A percentile compares a stretch with the other conserved stretches of the same genome.
Conservation (phyloP, 352 stramenopile genomes). For the Globisporangium paroecandrum region DNA sequence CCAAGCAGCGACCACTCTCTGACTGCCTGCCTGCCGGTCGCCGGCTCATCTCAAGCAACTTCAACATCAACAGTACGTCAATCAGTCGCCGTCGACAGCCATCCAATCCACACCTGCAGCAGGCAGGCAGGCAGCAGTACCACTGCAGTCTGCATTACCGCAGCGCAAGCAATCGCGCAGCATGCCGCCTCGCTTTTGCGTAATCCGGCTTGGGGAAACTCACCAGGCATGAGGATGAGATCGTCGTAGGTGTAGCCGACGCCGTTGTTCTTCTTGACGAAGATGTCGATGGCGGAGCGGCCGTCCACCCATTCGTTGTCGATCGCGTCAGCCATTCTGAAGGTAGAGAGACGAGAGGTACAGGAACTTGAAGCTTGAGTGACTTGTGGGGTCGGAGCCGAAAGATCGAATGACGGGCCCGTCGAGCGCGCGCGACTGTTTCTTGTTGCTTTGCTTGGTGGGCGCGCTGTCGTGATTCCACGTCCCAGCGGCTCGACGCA, state of each 20-base stretch:
- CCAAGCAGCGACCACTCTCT: background rate
- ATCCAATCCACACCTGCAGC: background rate
- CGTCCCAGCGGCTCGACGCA: background rate
- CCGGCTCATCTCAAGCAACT: conserved; percentile 16
- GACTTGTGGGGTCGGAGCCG: conserved; percentile 10
- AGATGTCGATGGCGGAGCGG: conserved; percentile 77
- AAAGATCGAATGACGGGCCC: conserved; percentile 30
- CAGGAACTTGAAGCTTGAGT: conserved; percentile 8
- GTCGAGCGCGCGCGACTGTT: conserved; percentile 17
- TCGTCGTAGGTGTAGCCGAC: conserved; percentile 72
- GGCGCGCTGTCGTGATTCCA: background rate
- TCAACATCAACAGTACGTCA: conserved; percentile 17
- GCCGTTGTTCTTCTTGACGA: conserved; percentile 84
- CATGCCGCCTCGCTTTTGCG: conserved; percentile 13
- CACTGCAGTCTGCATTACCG: background rate
- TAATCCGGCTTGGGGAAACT: background rate
- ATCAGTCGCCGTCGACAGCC: background rate
- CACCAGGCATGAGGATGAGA: conserved; percentile 69
- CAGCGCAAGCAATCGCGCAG: conserved; percentile 7
- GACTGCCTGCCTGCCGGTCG: background rate
- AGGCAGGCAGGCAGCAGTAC: background rate
- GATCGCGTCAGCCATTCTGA: conserved; percentile 31
- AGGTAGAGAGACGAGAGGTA: conserved; percentile 4
- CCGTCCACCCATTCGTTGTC: conserved; percentile 67
- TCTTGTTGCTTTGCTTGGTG: background rate